phyloP scores from a whole-genome alignment of 2,329 filamentous ascomycete genomes.

The Aspergillus aculeatinus region DNA sequence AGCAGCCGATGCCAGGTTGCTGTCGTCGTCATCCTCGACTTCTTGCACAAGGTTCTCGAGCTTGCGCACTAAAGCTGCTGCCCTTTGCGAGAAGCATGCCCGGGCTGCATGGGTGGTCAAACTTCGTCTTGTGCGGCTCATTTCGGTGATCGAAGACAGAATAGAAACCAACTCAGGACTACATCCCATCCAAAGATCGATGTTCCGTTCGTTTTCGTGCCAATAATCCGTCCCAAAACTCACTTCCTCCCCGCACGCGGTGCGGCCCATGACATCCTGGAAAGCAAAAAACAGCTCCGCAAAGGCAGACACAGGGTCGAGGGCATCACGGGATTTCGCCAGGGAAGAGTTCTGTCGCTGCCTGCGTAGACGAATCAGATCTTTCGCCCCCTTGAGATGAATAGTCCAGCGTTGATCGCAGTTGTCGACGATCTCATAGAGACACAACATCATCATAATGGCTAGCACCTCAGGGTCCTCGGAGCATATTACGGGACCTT shows the following conservation, averaged over 20 bases:
- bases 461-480: constrained; percentile 39
- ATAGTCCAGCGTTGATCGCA: constrained; percentile 50
- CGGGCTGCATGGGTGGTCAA: constrained; percentile 24
- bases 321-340: constrained; percentile 11
- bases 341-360: constrained; percentile 19
- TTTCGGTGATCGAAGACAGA: constrained; percentile 49
- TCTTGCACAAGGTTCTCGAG: constrained; percentile 38
- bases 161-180: constrained; percentile 50
- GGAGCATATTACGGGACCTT: constrained; percentile 29
- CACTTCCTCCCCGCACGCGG: constrained; percentile 50
- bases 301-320: constrained; percentile 35
- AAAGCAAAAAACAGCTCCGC: constrained; percentile 53
- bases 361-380: constrained; percentile 45
- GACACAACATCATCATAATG: constrained; percentile 49
- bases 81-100: constrained; percentile 30
- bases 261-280: constrained; percentile 53
- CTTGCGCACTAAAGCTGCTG: constrained; percentile 36
- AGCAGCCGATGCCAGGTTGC: constrained; percentile 38
- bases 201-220: constrained; percentile 38
- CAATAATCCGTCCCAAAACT: constrained; percentile 52
- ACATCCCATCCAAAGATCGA: constrained; percentile 51
- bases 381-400: constrained; percentile 49
- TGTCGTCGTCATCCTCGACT: constrained; percentile 31
- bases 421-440: constrained; percentile 47
- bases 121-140: constrained; percentile 40